Base-by-base conservation (phyloP, 805 yeast species). In the Metschnikowia orientalis region DNA sequence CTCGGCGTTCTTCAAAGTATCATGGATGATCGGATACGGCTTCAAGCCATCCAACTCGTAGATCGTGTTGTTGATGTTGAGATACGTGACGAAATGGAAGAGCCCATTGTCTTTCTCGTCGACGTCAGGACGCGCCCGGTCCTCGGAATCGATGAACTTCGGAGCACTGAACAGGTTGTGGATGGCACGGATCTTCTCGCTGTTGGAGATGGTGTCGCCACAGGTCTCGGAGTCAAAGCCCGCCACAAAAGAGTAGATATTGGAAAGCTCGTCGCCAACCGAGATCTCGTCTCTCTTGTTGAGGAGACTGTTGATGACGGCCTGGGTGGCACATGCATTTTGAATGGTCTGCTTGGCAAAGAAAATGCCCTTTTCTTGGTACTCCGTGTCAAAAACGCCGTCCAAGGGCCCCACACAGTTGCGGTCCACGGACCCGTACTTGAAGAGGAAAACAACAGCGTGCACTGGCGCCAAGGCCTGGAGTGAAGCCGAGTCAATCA, bases 321-420 rank as follows among this genome's bases (percentile, higher is more conserved):
- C 86, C 47, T 75, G 82, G 1, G 86, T 79, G n/a, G 81, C 86
- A 54, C 86, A 79, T 3, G 86, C 84, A 47, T 79, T 78, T 45
- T 75, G 77, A 34, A 78, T 75, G 17, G 72, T 72, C 49, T 79
- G 86, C 28, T 66, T 66, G 5, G 84, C 83, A 50, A 79, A 79
- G 50, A 75, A 78, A 2, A 79, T 61, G 7, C 54, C 61, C 11
- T 57, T 48, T 1, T 51, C 49, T 8, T 53, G 54, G 38, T 54
- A 60, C 5, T 54, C 48, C 2, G 21, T 31, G 35, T 69, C 73
- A 40, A 65, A 73, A 4, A 42, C 49, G 4, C 81, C 81, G 34
- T 59, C 64, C 9, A 64, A 36, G 6, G 53, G 30, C 5, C 45
- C 22, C 16, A 63, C 59, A 33, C 45, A 45, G 19, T 50, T 37